Conservation (phyloP, 768 basidiomycete genomes). For the Candolleomyces eurysporus region DNA sequence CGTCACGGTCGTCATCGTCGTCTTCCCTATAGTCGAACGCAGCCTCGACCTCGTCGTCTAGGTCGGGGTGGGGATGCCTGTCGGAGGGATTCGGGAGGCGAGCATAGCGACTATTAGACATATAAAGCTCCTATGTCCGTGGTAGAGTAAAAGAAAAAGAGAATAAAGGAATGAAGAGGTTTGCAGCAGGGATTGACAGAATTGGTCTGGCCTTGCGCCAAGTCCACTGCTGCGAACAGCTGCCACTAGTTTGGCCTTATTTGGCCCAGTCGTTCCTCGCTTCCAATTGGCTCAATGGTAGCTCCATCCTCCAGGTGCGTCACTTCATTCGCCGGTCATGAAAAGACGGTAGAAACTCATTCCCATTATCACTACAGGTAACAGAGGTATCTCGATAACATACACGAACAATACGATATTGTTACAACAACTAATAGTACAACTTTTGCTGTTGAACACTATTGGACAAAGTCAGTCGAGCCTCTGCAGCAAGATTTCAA, state of each 20-base stretch:
- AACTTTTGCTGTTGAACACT: too few relatives aligned
- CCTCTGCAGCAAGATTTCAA: too few relatives aligned
- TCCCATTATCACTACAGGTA: too few relatives aligned
- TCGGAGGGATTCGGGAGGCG: slow-evolving; percentile 57
- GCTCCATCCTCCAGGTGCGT: background rate
- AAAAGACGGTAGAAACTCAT: too few relatives aligned
- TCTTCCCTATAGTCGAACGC: slow-evolving; percentile 83
- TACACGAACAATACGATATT: too few relatives aligned
- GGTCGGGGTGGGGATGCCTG: slow-evolving; percentile 47
- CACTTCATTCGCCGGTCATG: background rate
- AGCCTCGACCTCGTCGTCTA: slow-evolving; percentile 69
- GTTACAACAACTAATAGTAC: too few relatives aligned
- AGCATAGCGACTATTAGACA: slow-evolving; percentile 59
- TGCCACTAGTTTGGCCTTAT: background rate
- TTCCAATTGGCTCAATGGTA: background rate
- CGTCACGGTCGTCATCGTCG: slow-evolving; percentile 54
- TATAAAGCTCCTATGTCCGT: slow-evolving; percentile 14
- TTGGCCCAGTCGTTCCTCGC: background rate
- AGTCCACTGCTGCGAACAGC: background rate
- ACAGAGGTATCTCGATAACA: too few relatives aligned
- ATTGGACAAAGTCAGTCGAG: too few relatives aligned
- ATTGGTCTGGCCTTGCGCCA: background rate
- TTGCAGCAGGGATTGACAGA: background rate
- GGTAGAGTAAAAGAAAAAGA: background rate
- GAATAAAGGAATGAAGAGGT: slow-evolving; percentile 3